Conservation (phyloP, 129 eudicot genomes). For the Deinandra increscens region DNA sequence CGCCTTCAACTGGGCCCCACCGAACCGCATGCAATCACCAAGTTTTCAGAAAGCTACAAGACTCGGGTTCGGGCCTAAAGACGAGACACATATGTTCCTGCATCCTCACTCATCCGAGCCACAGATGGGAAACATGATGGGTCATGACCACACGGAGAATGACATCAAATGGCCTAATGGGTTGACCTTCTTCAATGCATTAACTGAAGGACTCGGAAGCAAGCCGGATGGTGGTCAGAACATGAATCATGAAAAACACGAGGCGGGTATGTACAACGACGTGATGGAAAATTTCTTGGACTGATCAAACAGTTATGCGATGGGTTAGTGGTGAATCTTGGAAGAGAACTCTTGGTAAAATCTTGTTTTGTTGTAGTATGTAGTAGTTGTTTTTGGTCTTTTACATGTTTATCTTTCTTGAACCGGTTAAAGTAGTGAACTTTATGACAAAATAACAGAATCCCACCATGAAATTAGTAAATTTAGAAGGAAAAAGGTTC, state of each 20-base stretch:
- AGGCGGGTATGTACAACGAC: constrained; percentile 71
- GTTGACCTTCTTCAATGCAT: constrained; percentile 64
- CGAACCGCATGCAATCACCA: constrained; percentile 43
- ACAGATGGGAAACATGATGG: constrained; percentile 70
- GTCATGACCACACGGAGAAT: constrained; percentile 48
- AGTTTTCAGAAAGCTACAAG: constrained; percentile 55
- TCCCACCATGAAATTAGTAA: constrained; percentile 27
- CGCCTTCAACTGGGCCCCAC: constrained; percentile 70
- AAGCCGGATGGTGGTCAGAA: constrained; percentile 42
- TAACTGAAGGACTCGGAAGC: constrained; percentile 61
- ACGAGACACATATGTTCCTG: constrained; percentile 79
- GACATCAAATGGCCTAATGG: constrained; percentile 99
- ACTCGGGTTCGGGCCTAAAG: constrained; percentile 61
- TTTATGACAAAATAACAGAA: constrained; percentile 19
- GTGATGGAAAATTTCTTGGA: constrained; percentile 92
- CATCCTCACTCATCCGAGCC: constrained; percentile 75
- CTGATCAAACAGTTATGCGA: constrained; percentile 23
- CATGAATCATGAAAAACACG: constrained; percentile 47
- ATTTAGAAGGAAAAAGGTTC: constrained; percentile 11
- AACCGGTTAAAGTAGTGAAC: constrained; percentile 9
- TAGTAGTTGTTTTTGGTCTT: constrained; percentile 21
- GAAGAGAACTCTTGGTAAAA: constrained; percentile 24
- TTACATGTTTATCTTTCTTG: constrained; percentile 15
- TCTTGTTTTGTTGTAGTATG: constrained; percentile 25
- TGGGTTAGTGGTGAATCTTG: constrained; percentile 33